phyloP scores from a whole-genome alignment of 2,329 filamentous ascomycete species.

The Verticillium albo-atrum region DNA sequence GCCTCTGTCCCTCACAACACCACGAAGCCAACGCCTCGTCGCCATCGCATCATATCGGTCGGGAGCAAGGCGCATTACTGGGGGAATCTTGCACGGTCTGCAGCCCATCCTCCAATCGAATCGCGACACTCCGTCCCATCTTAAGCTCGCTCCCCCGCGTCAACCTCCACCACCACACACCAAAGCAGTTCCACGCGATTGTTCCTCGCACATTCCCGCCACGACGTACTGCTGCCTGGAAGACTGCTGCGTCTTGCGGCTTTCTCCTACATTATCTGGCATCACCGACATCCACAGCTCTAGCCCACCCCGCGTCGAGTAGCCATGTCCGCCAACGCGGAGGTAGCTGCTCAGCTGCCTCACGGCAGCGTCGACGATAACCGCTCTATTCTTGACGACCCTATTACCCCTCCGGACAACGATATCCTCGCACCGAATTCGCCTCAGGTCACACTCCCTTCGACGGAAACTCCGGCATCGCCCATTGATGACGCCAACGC shows the following conservation, averaged over 20 bases:
- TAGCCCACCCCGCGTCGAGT: not conserved
- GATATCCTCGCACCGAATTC: slow-evolving; percentile 21
- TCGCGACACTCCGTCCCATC: not conserved
- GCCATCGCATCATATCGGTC: not conserved
- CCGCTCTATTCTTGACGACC: slow-evolving; percentile 12
- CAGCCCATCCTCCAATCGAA: not conserved
- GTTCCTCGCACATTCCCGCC: not conserved
- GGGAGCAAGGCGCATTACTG: not conserved
- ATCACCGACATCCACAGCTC: not conserved
- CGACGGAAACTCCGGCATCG: slow-evolving; percentile 51
- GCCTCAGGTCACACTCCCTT: slow-evolving; percentile 52
- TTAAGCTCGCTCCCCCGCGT: not conserved
- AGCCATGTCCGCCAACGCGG: slow-evolving; percentile 30
- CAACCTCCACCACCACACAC: not conserved
- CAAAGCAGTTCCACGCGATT: not conserved
- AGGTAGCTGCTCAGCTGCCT: slow-evolving; percentile 24
- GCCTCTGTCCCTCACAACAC: not conserved
- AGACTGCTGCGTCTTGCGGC: not conserved
- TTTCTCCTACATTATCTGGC: not conserved
- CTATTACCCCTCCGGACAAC: slow-evolving; percentile 26
- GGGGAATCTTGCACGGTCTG: not conserved
- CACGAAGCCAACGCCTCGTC: not conserved
- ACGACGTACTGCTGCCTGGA: not conserved
- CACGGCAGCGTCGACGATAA: slow-evolving; percentile 20
- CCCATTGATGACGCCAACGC: slow-evolving; percentile 39